Evolutionary conservation across 177 flowering plant species (phyloP).

Genomic region (Tripterygium wilfordii): DNA sequence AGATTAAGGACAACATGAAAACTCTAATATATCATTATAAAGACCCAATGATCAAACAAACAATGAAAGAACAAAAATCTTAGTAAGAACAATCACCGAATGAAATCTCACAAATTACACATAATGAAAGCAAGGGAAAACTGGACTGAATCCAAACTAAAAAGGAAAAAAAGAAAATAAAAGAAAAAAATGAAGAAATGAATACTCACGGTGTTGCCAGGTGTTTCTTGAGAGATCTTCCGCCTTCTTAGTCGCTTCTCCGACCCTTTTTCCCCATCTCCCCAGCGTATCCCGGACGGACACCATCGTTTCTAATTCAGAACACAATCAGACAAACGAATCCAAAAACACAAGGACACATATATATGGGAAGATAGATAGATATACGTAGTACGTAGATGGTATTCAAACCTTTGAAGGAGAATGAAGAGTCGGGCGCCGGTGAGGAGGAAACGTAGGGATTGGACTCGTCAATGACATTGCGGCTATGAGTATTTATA

Average conservation of each 20-base stretch:
- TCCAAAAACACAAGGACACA: not conserved
- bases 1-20: no score
- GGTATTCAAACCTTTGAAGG: slow-evolving; percentile 15
- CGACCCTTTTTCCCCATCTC: slow-evolving; percentile 56
- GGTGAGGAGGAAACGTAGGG: slow-evolving; percentile 20
- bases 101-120: no score
- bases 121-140: no score
- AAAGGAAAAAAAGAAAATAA: not conserved
- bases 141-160: slow-evolving; percentile 21
- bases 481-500: not conserved
- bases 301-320: slow-evolving; percentile 29
- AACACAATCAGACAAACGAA: not conserved
- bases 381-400: not conserved
- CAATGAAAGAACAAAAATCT: no score
- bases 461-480: slow-evolving; percentile 14
- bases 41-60: no score
- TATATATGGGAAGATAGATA: not conserved
- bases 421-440: slow-evolving; percentile 3
- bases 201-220: slow-evolving; percentile 60
- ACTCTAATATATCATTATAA: no score
- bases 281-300: slow-evolving; percentile 40
- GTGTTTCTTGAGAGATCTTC: slow-evolving; percentile 64
- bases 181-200: not conserved
- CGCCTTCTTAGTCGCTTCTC: slow-evolving; percentile 50
- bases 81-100: no score